Conservation (phyloP, 768 basidiomycete genomes). For the Megacollybia marginata region DNA sequence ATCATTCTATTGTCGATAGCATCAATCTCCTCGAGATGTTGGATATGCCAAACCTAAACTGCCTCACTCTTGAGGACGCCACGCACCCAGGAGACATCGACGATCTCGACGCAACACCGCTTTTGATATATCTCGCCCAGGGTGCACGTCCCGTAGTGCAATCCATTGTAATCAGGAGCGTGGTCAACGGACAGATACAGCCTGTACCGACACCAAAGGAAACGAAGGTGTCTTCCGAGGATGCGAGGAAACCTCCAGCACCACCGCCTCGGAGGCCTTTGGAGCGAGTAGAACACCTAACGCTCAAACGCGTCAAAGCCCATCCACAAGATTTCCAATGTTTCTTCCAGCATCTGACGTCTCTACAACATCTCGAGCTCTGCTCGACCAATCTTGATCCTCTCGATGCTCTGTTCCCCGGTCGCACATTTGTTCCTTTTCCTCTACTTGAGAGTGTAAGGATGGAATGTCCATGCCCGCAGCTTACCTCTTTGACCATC, state of each 20-base stretch:
- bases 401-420: slow-evolving; percentile 4
- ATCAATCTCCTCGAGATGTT: slow-evolving; percentile 31
- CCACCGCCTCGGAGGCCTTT: slow-evolving; percentile 12
- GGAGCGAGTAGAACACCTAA: slow-evolving; percentile 27
- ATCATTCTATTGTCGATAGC: slow-evolving; percentile 31
- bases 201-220: not conserved
- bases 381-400: slow-evolving; percentile 26
- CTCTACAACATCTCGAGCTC: slow-evolving; percentile 25
- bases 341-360: slow-evolving; percentile 22
- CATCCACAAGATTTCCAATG: slow-evolving; percentile 21
- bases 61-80: slow-evolving; percentile 37
- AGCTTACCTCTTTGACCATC: not conserved
- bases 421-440: not conserved
- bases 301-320: slow-evolving; percentile 29
- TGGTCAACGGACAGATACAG: not conserved
- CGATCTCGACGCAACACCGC: slow-evolving; percentile 30
- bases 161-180: not conserved
- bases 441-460: not conserved
- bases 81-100: slow-evolving; percentile 32
- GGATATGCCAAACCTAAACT: slow-evolving; percentile 28
- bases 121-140: slow-evolving; percentile 27
- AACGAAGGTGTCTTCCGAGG: not conserved
- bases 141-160: not conserved
- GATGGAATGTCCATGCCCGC: not conserved
- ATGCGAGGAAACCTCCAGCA: not conserved